Evolutionary conservation across 176 grass and related monocot genomes (phyloP), one percentile per base, ranked within the genome.

Genomic region (Aegilops bicornis): DNA sequence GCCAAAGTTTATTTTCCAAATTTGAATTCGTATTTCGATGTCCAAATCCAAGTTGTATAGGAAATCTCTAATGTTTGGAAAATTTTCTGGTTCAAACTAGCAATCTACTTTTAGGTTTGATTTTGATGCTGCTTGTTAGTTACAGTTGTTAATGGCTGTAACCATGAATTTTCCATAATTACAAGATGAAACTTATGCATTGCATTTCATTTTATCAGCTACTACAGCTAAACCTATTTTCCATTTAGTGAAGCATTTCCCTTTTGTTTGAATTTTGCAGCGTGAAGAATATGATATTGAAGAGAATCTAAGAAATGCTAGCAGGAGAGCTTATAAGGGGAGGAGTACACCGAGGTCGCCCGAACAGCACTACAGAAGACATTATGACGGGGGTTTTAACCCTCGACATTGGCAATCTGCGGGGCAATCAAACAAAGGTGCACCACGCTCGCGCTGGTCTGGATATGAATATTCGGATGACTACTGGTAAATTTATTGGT

Each of bases 231-330:
- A 42, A 63, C 43, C 80, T 70, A 62, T 81, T 84, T 80, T 31
- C 25, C 15, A 64, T 76, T 8, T 19, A 61, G 36, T n/a, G 33
- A 67, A 47, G 4, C 67, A 11, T 75, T 48, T 65, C 6, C 39
- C 77, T 78, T 81, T 66, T 81, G 10, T 81, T 87, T 81, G 29
- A 80, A 86, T 52, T 69, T 90, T 92, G 71, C 87, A 99, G 97
- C 94, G 94, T 10, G 83, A 91, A 90, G 84, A 95, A 50, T 99
- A 97, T 76, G 91, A 99, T 50, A 83, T 59, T 2, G 97, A 95
- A 63, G 97, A 99, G 85, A 91, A 91, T 80, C 5, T 92, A 33
- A 94, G 94, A 90, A 91, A 64, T 58, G 20, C 81, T 36, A 73
- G 79, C 20, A 89, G 78, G 64, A 84, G 85, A 76, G 81, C 75